Conservation (phyloP, 2,329 filamentous ascomycete genomes). For the Aspergillus pseudotamarii region DNA sequence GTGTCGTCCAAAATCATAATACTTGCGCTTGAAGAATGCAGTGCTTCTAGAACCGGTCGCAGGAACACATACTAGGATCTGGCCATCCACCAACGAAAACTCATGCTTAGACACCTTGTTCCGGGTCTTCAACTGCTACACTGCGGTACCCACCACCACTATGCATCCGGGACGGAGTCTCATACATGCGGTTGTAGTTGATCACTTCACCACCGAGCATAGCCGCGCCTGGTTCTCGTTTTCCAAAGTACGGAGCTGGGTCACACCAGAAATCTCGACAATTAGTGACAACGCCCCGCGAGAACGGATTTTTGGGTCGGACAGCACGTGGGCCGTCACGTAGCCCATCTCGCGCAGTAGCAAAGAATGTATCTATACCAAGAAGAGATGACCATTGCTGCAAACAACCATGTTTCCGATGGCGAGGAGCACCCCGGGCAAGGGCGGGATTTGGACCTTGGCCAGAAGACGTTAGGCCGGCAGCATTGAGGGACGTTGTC, state of each 20-base stretch:
- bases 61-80: not conserved
- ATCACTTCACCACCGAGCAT: slow-evolving; percentile 76
- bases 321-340: slow-evolving; percentile 48
- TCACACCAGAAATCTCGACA: slow-evolving; percentile 98
- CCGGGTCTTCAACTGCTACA: slow-evolving; percentile 43
- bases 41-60: no score
- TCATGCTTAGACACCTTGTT: slow-evolving; percentile 29
- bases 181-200: slow-evolving; percentile 89
- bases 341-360: slow-evolving; percentile 79
- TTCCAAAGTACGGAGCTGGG: slow-evolving; percentile 76
- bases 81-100: no score
- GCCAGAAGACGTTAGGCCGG: slow-evolving; percentile 68
- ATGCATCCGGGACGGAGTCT: slow-evolving; percentile 72
- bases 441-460: slow-evolving; percentile 63
- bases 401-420: slow-evolving; percentile 62
- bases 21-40: not conserved
- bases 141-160: slow-evolving; percentile 63
- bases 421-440: slow-evolving; percentile 51
- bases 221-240: slow-evolving; percentile 71
- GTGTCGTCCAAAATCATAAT: slow-evolving; percentile 13
- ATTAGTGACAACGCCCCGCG: slow-evolving; percentile 78
- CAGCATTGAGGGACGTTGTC: slow-evolving; percentile 65
- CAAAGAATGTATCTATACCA: slow-evolving; percentile 90
- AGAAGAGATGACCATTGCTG: slow-evolving; percentile 81
- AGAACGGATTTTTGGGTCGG: slow-evolving; percentile 78